phyloP scores from a whole-genome alignment of 345 rosid species.

The Citrus mangshanensis region DNA sequence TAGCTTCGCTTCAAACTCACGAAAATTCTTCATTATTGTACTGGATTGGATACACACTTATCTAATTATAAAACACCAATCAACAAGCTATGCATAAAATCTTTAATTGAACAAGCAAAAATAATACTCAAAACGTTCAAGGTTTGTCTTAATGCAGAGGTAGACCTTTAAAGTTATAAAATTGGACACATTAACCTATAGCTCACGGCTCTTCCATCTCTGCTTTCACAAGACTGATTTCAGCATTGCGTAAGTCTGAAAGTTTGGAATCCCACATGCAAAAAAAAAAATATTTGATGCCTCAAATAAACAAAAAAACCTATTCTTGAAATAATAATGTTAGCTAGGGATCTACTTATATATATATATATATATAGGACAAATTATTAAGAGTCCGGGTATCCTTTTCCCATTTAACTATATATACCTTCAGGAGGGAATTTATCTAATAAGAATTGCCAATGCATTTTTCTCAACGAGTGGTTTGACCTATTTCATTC shows the following conservation, averaged over 20 bases:
- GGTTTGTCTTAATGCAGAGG: background rate
- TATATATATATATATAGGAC: no score
- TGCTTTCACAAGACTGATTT: no score
- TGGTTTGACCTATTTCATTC: no score
- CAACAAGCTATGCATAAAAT: background rate
- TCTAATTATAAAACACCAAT: background rate
- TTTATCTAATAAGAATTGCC: background rate
- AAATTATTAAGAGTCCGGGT: no score
- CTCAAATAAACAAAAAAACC: no score
- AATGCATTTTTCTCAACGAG: background rate
- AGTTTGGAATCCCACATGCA: no score
- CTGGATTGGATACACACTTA: background rate
- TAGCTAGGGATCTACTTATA: no score
- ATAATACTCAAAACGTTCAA: background rate
- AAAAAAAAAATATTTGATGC: no score
- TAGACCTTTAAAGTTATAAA: background rate
- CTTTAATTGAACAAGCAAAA: background rate
- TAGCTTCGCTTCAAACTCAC: slow-evolving; percentile 32
- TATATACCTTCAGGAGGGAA: background rate
- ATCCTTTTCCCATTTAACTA: background rate
- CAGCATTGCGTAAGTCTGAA: background rate
- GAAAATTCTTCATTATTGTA: slow-evolving; percentile 22
- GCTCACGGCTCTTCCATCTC: background rate
- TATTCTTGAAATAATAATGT: no score
- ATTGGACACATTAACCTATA: background rate